Percentiles rank a stretch among this genome's conserved stretches.
Evolutionary conservation across 1,284 basidiomycete species (phyloP).

Genomic region (Cerrena zonata): DNA sequence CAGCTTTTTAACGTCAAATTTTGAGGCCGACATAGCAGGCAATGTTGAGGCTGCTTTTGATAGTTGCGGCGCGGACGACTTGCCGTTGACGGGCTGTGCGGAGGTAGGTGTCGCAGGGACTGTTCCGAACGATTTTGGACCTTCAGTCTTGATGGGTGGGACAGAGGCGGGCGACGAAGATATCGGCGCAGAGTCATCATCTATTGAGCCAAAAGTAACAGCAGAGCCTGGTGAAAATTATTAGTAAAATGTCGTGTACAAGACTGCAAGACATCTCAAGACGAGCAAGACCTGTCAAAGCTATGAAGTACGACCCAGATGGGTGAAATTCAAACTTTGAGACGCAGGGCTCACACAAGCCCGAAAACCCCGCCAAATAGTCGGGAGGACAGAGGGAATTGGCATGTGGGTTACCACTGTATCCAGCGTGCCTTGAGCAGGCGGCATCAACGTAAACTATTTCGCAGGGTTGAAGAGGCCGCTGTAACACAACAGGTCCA

Average conservation of each 20-base stretch:
- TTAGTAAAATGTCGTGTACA: not conserved
- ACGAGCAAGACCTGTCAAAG: too few species aligned
- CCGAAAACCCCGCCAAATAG: too few species aligned
- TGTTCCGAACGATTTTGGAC: conserved; percentile 75
- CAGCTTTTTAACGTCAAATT: conserved; percentile 61
- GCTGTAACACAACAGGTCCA: too few species aligned
- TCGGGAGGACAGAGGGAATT: too few species aligned
- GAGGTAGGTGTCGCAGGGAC: conserved; percentile 52
- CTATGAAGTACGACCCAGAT: too few species aligned
- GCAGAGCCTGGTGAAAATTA: conserved; percentile 42
- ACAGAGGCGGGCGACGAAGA: conserved; percentile 64
- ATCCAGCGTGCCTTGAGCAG: too few species aligned
- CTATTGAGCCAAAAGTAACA: conserved; percentile 82
- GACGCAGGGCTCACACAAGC: too few species aligned
- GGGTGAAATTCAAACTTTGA: too few species aligned
- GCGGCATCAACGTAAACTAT: too few species aligned
- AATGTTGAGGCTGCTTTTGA: conserved; percentile 34
- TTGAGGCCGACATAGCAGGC: conserved; percentile 25
- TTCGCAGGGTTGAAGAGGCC: too few species aligned
- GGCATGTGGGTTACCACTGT: too few species aligned
- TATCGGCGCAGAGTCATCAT: conserved; percentile 60
- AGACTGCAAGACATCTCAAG: not conserved
- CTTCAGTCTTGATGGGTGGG: conserved; percentile 62
- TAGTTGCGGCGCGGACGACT: conserved; percentile 30
- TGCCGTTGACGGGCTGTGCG: conserved; percentile 44